Evolutionary conservation across 257 asterid species (phyloP), one percentile per base, ranked within the genome.

Genomic region (Cordia subcordata): DNA sequence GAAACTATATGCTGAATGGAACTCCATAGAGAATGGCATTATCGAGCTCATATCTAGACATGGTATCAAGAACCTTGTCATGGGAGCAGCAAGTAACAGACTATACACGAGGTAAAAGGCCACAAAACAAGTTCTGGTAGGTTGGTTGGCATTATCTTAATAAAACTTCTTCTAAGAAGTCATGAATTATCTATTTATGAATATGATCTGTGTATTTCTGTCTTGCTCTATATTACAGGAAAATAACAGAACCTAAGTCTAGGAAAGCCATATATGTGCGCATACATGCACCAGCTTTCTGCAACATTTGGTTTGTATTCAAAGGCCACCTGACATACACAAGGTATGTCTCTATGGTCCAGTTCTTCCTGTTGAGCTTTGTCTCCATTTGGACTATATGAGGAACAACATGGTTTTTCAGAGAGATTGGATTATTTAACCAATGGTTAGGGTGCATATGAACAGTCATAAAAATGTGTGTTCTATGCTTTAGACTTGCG

Each of bases 281-380:
- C 23, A 44, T 33, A 51, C 82, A 82, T 69, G 99, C 99, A 47
- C 94, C 97, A 52, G 49, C 49, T 55, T 82, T 75, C 82, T 89
- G 97, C 68, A 83, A 82, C 71, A 83, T 93, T 68, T 82, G 84
- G 84, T 89, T 93, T 75, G 58, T 83, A 65, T 93, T 96, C 84
- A 93, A 86, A 75, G 99, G 92, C 52, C 77, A 81, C 58, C 86
- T 71, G 53, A 76, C 89, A 55, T 53, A 63, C 33, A 81, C 94
- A 50, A 85, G 99, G 99, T 92, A 80, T 16, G 45, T 35, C 55
- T 51, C 60, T 54, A 33, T 50, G 32, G n/a, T 38, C 17, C 55
- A 49, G 49, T 47, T 57, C 61, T 4, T 54, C 38, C 20, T 46
- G 52, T 73, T 46, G n/a, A 61, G 50, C 57, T 54, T 61, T 17